Evolutionary conservation across 1,139 yeast species (phyloP), one percentile per base, ranked within the genome.

Genomic region (Tardiomyces digboiensis): DNA sequence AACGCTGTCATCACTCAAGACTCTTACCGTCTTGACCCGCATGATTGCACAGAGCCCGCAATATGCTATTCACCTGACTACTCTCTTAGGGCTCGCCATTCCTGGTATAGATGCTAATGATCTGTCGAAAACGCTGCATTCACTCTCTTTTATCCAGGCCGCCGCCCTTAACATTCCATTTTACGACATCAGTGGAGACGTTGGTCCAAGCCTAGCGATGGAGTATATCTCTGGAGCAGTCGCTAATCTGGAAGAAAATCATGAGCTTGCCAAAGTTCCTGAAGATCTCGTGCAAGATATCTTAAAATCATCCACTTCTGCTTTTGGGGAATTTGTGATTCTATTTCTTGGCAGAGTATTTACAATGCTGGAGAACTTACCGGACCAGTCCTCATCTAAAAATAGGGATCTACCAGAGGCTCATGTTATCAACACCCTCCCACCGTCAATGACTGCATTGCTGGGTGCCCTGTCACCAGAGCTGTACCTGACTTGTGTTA

Each of bases 71-170:
- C 98, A 91, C 57, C 66, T 87, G 21, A 77, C 94, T 0, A 76
- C 94, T 45, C 67, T 91, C 19, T 60, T 89, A 37, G 76, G 80
- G 42, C 71, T 86, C 60, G 68, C 83, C 0, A 62, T 89, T 13
- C 86, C 89, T 0, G 96, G 94, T 19, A 80, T 91, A 39, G 97
- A 91, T 59, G 78, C 93, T 1, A 91, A 89, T 60, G 98, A 91
- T 62, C 71, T 88, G 44, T 74, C 71, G 21, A 79, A 89, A 58
- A 82, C 96, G 0, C 70, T 81, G 29, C 73, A 77, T 43, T 77
- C 95, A 0, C 66, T 89, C 42, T 78, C 81, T 49, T 75, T 85
- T 20, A 74, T 91, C 49, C 82, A 87, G 12, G 73, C 86, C 0
- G 75, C 83, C 23, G 81, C 89, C 0, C 71, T 82, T 13, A 82